Base-by-base conservation (phyloP, 768 basidiomycete genomes). In the Suillus americanus region DNA sequence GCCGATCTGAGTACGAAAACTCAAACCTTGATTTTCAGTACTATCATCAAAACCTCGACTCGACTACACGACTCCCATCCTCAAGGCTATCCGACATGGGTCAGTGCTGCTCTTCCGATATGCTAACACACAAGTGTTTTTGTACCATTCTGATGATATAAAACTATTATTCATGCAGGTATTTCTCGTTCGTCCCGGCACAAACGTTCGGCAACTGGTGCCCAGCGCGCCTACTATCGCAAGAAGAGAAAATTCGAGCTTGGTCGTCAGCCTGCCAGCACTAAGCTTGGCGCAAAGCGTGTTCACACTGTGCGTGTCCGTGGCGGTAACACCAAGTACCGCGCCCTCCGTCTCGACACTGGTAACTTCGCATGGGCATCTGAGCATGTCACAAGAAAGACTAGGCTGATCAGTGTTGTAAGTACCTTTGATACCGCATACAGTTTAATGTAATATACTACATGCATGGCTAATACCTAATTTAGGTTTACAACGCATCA, bases 171-270 rank as follows among this genome's bases (percentile, higher is more conserved):
- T 69, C 62, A 62, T 6, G 38, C 71, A 95, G 96, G 96, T 94
- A 98, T 99, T 79, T 92, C 97, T 75, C 91, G 97, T 74, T 88
- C 95, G 69, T 97, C 95, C 74, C 87, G 97, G 78, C 95, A 99
- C 87, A 99, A 99, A 83, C 94, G 96, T 78, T 92, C 95, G 70
- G 90, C 87, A 72, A 90, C 94, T 57, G 97, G 94, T 74, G 94
- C 92, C 65, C 92, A 95, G 81, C 90, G 92, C 73, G 89, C 95
- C 72, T 89, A 91, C 83, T 97, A 95, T 84, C 94, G 97, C 86
- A 99, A 99, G 88, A 99, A 99, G 94, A 90, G 97, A 90, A 98
- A 99, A 85, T 99, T 99, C 82, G 97, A 99, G 86, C 89, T 98
- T 74, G 97, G 97, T 77, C 95, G 97, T 77, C 97, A 99, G 79